Base-by-base conservation (phyloP, 768 basidiomycete genomes). In the Podaxis sp. region DNA sequence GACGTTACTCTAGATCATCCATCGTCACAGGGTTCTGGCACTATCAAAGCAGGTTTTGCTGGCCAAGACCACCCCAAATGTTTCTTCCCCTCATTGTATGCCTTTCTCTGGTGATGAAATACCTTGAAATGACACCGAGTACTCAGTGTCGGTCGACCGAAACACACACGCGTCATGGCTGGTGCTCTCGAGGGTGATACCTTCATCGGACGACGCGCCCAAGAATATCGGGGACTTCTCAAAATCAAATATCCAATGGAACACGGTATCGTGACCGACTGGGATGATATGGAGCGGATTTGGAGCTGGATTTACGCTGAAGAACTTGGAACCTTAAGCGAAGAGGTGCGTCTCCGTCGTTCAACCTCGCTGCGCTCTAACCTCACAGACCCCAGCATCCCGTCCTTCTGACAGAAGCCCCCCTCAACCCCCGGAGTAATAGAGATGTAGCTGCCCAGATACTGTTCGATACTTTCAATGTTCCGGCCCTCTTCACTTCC, bases 251-350 rank as follows among this genome's bases (percentile, higher is more conserved):
- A 99, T 73, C 97, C 97, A 28, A 98, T 99, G 89, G 94, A 96
- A 73, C 97, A 99, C 74, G 97, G 97, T 12, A 95, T 99, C 64
- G 97, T 99, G 8, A 96, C 93, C 40, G 94, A 99, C 79, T 99
- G 97, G 96, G 97, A 99, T 73, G 97, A 99, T 72, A 99, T 99
- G 97, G 97, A 99, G 75, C 87, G 93, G 64, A 98, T 99, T 83
- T 99, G 97, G 97, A 91, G 84, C 67, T 96, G 94, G 90, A 92
- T 99, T 52, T 99, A 98, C 73, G 89, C 92, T 22, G 95, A 99
- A 73, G 96, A 97, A 72, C 80, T 99, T 51, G 92, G 93, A 22
- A 97, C 96, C 4, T 79, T 98, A 68, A 96, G 94, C 72, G 97
- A 99, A 81, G 96, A 99, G 87, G 96, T 96, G 65, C 39, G 76